A percentile compares a stretch with the other conserved stretches of the same genome.
These are phyloP conservation scores for Coelastrella sp. DNA, from an alignment of 139 green algal species.

Conservation along the genomic window DNA sequence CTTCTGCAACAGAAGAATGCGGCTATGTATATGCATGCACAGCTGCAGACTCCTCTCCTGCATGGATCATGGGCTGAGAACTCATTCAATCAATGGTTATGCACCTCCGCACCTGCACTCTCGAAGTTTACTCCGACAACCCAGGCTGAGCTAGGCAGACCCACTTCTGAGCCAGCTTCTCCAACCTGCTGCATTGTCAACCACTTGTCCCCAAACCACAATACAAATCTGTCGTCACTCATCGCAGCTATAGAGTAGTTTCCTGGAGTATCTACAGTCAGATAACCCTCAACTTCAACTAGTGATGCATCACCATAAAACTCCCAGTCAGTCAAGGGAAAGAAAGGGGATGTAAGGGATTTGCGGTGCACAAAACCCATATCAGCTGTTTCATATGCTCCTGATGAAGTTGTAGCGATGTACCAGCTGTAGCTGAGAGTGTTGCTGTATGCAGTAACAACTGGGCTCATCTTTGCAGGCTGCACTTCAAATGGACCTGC, in stretches of 20 bases:
- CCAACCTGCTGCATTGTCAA: slow-evolving; percentile 11
- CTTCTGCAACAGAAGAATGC: too few species aligned
- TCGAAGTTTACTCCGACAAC: not conserved
- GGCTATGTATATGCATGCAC: too few species aligned
- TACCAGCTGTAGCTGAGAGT: slow-evolving; percentile 31
- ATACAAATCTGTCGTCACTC: slow-evolving; percentile 19
- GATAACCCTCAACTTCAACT: slow-evolving; percentile 24
- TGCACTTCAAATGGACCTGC: slow-evolving; percentile 11
- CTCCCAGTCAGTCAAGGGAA: slow-evolving; percentile 30
- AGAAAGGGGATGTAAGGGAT: not conserved
- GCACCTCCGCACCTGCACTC: slow-evolving; percentile 7
- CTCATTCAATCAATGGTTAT: too few species aligned
- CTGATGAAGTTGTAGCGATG: not conserved
- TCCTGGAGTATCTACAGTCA: not conserved
- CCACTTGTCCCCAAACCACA: slow-evolving; percentile 40
- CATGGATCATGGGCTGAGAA: too few species aligned
- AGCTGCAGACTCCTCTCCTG: too few species aligned
- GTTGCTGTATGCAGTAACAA: not conserved
- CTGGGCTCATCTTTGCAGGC: not conserved
- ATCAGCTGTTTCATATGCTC: not conserved
- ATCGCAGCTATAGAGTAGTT: slow-evolving; percentile 13
- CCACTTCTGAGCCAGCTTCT: not conserved
- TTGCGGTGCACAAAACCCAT: slow-evolving; percentile 26
- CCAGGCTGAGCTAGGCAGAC: not conserved
- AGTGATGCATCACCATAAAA: slow-evolving; percentile 8